Percentiles rank a stretch among this genome's conserved stretches.
These are phyloP conservation scores for Aspergillus ruber DNA, from an alignment of 2,329 filamentous ascomycete species.

Conservation along the genomic window DNA sequence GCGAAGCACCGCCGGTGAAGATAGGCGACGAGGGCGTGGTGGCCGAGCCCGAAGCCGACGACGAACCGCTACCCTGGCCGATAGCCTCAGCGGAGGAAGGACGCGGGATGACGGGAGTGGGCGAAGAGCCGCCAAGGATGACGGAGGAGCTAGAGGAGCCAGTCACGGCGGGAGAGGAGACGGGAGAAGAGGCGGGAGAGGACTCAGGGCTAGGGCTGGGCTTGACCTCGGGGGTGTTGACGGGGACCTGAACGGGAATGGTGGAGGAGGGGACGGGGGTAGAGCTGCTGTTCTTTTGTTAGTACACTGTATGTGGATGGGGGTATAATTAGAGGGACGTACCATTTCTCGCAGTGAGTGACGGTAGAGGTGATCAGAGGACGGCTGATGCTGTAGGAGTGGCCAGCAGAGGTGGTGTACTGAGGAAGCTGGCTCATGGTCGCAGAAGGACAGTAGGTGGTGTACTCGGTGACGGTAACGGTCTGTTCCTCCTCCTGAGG, in stretches of 20 bases:
- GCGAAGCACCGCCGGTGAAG: constrained; percentile 49
- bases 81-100: constrained; percentile 9
- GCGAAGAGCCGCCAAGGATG: constrained; percentile 9
- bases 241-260: constrained; percentile 8
- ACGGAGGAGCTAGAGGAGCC: constrained; percentile 13
- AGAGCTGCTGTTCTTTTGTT: constrained; percentile 16
- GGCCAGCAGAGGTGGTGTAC: constrained; percentile 66
- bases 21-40: constrained; percentile 23
- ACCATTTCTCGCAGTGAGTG: constrained; percentile 38
- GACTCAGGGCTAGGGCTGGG: constrained; percentile 1
- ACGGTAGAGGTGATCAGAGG: constrained; percentile 51
- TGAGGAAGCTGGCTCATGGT: constrained; percentile 51
- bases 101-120: constrained; percentile 7
- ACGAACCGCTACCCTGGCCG: neutral
- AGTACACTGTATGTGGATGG: neutral
- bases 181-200: constrained; percentile 15
- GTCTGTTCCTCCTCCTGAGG: constrained; percentile 40
- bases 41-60: constrained; percentile 14
- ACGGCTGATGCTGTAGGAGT: constrained; percentile 55
- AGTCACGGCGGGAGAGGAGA: constrained; percentile 8
- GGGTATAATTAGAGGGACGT: constrained; percentile 10
- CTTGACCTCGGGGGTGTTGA: constrained; percentile 2
- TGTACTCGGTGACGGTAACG: constrained; percentile 59
- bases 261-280: constrained; percentile 11
- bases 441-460: constrained; percentile 62